Base-by-base conservation (phyloP, 2,329 filamentous ascomycete species). In the Neurospora sp. region DNA sequence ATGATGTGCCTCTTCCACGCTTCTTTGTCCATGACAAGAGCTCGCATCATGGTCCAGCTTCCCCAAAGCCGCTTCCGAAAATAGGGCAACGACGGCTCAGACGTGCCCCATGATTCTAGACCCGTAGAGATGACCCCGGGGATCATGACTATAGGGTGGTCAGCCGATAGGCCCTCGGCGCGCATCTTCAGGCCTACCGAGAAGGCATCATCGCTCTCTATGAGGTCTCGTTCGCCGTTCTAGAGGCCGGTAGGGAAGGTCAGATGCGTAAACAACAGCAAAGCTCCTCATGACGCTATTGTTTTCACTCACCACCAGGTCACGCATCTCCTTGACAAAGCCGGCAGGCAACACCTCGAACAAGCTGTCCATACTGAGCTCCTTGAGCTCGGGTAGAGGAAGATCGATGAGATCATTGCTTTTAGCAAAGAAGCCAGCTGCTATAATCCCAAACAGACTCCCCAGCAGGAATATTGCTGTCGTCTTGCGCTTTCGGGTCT, bases 31-130 rank as follows among this genome's bases (percentile, higher is more conserved):
- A 97, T 81, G 1, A 99, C 92, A 73, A 99, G 82, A 0, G 96
- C 95, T 67, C 91, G 88, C 93, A 99, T 97, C 96, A 99, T 99
- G 73, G 88, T 97, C 96, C 96, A 99, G 75, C 93, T 97, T 4
- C 96, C 96, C 96, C 96, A 99, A 67, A 99, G 82, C 69, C 96
- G 86, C 82, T 96, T 97, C 72, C 96, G 87, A 80, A 99, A 99
- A 81, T 98, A 99, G 71, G 91, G 91, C 41, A 93, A 87, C 8
- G 94, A 97, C 57, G 85, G 83, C 77, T 94, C 92, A 67, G 91
- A 89, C 0, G 96, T 98, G 4, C 95, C 93, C 96, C 96, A 99
- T 66, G 93, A 97, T 81, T 99, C 96, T 33, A 99, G 86, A 1
- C 96, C 96, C 0, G 96, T 98, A 0, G 96, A 98, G 74, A 99